phyloP scores from a whole-genome alignment of 1,284 basidiomycete genomes.

The Coniferiporia sulphurascens region DNA sequence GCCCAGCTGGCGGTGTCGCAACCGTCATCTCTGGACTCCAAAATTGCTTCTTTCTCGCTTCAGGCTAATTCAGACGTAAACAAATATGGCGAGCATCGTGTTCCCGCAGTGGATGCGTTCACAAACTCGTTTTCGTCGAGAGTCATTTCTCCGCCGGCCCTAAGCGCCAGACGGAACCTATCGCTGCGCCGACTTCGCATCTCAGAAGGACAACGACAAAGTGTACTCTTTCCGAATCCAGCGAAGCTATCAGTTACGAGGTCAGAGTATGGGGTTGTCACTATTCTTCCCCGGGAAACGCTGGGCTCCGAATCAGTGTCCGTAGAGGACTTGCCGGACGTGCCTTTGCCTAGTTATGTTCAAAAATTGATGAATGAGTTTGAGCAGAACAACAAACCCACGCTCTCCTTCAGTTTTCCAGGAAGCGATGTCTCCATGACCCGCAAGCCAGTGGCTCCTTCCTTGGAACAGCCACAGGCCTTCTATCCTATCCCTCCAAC shows the following conservation, averaged over 20 bases:
- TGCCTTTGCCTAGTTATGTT: slow-evolving; percentile 12
- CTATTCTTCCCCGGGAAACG: not conserved
- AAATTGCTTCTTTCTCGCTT: not conserved
- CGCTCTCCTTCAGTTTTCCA: slow-evolving; percentile 1
- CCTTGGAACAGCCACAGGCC: slow-evolving; percentile 9
- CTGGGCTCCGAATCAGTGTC: not conserved
- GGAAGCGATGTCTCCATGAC: not conserved
- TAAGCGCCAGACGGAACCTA: not conserved
- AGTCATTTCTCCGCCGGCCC: slow-evolving; percentile 7
- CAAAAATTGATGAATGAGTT: slow-evolving; percentile 15
- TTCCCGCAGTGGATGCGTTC: slow-evolving; percentile 14
- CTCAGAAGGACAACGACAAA: not conserved
- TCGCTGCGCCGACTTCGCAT: slow-evolving; percentile 11
- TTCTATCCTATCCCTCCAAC: not conserved
- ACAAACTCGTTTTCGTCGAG: slow-evolving; percentile 15
- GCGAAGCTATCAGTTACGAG: not conserved
- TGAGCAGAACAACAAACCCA: not conserved
- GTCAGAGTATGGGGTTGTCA: slow-evolving; percentile 11
- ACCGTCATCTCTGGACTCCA: not conserved
- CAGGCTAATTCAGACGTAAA: not conserved
- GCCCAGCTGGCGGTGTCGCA: not conserved
- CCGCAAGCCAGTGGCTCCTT: slow-evolving; percentile 2
- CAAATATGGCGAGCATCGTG: not conserved
- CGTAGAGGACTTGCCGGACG: not conserved
- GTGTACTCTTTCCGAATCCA: not conserved